phyloP scores from a whole-genome alignment of 306 rosid species.

The Begonia loranthoides region DNA sequence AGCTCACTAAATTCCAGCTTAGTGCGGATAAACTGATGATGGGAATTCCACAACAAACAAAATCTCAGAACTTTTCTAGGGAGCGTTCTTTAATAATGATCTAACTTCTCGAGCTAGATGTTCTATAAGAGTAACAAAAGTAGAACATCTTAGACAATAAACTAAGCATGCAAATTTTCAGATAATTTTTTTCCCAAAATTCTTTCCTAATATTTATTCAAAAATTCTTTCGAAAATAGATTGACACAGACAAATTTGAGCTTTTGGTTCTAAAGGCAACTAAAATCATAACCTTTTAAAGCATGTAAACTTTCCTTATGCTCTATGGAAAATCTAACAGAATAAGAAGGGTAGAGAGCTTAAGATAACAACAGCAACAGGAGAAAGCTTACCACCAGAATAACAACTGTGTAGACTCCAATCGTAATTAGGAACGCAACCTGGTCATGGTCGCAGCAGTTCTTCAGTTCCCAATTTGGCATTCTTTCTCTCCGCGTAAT shows the following conservation, averaged over 20 bases:
- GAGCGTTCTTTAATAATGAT: background rate
- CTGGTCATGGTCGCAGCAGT: slow-evolving; percentile 71
- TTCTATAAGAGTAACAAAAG: background rate
- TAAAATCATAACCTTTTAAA: background rate
- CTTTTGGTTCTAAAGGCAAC: slow-evolving; percentile 1
- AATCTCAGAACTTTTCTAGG: background rate
- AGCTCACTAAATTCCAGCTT: background rate
- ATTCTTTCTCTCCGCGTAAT: slow-evolving; percentile 10
- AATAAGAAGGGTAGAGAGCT: background rate
- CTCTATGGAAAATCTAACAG: slow-evolving; percentile 5
- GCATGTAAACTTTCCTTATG: background rate
- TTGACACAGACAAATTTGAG: background rate
- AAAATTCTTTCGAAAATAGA: background rate
- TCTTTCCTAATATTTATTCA: background rate
- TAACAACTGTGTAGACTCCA: slow-evolving; percentile 56
- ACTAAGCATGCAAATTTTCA: no score
- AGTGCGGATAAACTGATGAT: background rate
- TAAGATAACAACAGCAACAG: background rate
- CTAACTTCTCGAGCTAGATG: background rate
- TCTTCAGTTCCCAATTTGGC: slow-evolving; percentile 86
- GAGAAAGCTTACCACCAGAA: slow-evolving; percentile 40
- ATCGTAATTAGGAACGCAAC: slow-evolving; percentile 44
- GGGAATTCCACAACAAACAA: background rate
- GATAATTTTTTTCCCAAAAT: background rate
- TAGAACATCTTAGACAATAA: background rate